Conservation (phyloP, 2,329 filamentous ascomycete species). For the Venturia carpophila region DNA sequence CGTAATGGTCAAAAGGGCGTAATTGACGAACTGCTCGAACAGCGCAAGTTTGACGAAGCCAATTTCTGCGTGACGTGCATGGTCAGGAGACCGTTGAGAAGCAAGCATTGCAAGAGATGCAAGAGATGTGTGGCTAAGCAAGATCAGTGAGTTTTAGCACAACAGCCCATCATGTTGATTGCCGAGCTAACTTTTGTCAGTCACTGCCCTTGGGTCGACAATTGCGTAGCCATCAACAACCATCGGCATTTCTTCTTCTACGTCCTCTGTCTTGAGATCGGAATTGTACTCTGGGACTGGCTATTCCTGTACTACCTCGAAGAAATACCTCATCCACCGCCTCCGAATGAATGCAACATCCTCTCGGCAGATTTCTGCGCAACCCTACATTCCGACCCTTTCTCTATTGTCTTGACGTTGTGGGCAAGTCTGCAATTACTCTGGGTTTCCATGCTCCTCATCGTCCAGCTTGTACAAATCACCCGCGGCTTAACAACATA, state of each 20-base stretch:
- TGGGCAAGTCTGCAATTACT: slow-evolving; percentile 81
- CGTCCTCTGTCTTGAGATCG: slow-evolving; percentile 66
- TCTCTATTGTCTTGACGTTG: slow-evolving; percentile 67
- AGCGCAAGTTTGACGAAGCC: slow-evolving; percentile 86
- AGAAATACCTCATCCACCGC: slow-evolving; percentile 45
- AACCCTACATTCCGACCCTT: slow-evolving; percentile 71
- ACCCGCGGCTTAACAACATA: slow-evolving; percentile 90
- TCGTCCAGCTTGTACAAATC: slow-evolving; percentile 89
- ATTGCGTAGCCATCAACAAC: slow-evolving; percentile 93
- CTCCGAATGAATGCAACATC: slow-evolving; percentile 57
- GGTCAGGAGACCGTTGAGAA: slow-evolving; percentile 83
- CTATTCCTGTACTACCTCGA: slow-evolving; percentile 65
- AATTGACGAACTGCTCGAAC: slow-evolving; percentile 75
- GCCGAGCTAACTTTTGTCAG: slow-evolving; percentile 38
- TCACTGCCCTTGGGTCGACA: slow-evolving; percentile 97
- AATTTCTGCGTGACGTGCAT: slow-evolving; percentile 95
- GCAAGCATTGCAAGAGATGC: slow-evolving; percentile 92
- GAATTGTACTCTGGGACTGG: slow-evolving; percentile 64
- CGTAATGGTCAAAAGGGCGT: slow-evolving; percentile 82
- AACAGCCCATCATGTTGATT: not conserved
- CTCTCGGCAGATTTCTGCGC: slow-evolving; percentile 69
- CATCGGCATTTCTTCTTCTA: slow-evolving; percentile 94
- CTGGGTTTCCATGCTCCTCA: slow-evolving; percentile 95
- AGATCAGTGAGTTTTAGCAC: slow-evolving; percentile 66
- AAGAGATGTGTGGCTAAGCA: slow-evolving; percentile 90